Conservation (phyloP, 345 rosid genomes). For the Dipteronia dyeriana region DNA sequence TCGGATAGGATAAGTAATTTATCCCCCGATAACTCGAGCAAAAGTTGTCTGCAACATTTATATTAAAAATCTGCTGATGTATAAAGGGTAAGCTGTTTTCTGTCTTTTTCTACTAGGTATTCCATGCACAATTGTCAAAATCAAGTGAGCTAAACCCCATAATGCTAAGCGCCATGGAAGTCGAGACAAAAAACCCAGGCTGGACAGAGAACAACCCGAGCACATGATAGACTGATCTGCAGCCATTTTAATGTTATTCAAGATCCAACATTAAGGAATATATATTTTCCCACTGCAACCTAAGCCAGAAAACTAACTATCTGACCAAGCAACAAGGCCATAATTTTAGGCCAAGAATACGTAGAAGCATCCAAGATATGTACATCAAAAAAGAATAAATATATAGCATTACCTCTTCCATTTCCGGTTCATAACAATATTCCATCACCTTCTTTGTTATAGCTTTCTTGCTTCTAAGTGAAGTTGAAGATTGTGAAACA, state of each 20-base stretch:
- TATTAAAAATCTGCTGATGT: background rate
- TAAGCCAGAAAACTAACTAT: background rate
- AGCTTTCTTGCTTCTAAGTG: slow-evolving; percentile 68
- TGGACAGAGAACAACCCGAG: background rate
- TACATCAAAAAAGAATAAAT: background rate
- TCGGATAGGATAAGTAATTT: background rate
- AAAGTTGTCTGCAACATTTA: background rate
- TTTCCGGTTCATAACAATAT: slow-evolving; percentile 94
- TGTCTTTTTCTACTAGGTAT: background rate
- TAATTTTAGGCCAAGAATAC: background rate
- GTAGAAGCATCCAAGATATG: background rate
- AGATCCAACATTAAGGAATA: background rate
- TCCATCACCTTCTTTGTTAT: slow-evolving; percentile 75
- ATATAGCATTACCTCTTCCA: slow-evolving; percentile 80
- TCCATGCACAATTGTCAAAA: background rate
- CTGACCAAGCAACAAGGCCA: background rate
- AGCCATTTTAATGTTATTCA: background rate
- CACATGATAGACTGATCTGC: slow-evolving; percentile 3
- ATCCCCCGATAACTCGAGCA: background rate
- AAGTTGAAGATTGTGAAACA: slow-evolving; percentile 52
- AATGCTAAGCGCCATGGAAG: background rate
- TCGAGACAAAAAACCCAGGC: background rate
- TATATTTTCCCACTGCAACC: background rate
- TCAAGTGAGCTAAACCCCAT: background rate
- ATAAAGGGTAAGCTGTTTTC: background rate